Evolutionary conservation across 1,284 basidiomycete genomes (phyloP), one percentile per base, ranked within the genome.

Genomic region (Xerocomus amazonicus): DNA sequence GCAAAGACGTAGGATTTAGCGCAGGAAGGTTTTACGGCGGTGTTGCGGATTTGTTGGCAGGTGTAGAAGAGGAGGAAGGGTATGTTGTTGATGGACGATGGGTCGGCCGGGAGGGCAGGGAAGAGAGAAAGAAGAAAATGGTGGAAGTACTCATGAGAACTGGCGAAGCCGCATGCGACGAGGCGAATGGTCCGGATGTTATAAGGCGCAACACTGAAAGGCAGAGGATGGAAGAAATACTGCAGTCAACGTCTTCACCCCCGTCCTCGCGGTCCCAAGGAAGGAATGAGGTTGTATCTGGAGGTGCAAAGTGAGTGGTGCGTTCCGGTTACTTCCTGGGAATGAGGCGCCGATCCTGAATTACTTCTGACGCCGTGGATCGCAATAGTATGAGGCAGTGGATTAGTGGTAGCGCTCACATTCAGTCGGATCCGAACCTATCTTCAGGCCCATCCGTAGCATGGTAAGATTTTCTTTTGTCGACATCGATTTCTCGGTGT

Each of bases 1-100:
- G 93, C n/a, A 86, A 84, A 49, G 84, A 90, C 55, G 90, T 97
- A 61, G 81, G 86, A 52, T 97, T 94, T 73, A 85, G 86, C 53
- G 90, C 91, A 6, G 90, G 84, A 17, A 92, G 87, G 6, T 95
- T 95, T 67, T 95, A 94, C 63, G 78, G 92, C 5, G 84, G 89
- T 41, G 79, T 92, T 47, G 89, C 78, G 5, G 87, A 90, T 59
- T 73, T 80, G 68, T 69, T 89, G 23, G 85, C 86, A 5, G 74
- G 77, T n/a, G 79, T 84, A 45, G 86, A 87, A 27, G 87, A 89
- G 57, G 75, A 76, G 5, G 65, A 68, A 46, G 56, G 66, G 12
- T 58, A 54, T 10, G 51, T 57, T 28, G 51, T 63, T 32, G 52
- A 66, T 17, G 55, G 56, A 14, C 41, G 44, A 31, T 59, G 63